phyloP scores from a whole-genome alignment of 805 yeast species.

The Saccharomyces mikatae region DNA sequence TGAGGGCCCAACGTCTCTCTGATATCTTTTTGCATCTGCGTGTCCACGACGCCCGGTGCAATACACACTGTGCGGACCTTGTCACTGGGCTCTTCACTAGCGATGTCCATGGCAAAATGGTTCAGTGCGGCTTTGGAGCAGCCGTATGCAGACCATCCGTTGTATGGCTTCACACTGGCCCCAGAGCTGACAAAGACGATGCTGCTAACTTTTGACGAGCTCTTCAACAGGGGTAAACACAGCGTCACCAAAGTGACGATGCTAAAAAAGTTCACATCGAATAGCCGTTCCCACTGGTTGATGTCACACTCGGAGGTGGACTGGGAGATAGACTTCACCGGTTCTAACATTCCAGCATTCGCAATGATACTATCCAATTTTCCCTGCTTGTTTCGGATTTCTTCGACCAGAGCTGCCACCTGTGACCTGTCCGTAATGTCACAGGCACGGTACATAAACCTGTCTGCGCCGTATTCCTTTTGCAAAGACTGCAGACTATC shows the following conservation, averaged over 20 bases:
- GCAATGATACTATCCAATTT: conserved; percentile 54
- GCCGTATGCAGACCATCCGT: conserved; percentile 80
- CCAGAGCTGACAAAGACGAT: conserved; percentile 77
- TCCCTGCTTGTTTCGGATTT: conserved; percentile 31
- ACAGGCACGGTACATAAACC: conserved; percentile 45
- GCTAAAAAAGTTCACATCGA: conserved; percentile 67
- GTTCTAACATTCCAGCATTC: conserved; percentile 75
- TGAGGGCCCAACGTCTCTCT: conserved; percentile 46
- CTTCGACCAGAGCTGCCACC: not conserved
- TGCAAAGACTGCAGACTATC: conserved; percentile 37
- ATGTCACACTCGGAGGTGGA: conserved; percentile 25
- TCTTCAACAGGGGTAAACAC: conserved; percentile 47
- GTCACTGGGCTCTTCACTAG: conserved; percentile 50
- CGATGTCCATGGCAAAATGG: conserved; percentile 53
- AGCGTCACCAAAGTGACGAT: conserved; percentile 46
- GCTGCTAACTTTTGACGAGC: conserved; percentile 39
- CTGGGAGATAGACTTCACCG: conserved; percentile 44
- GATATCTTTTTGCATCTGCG: conserved; percentile 71
- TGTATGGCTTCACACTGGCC: conserved; percentile 45
- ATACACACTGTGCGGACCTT: conserved; percentile 44
- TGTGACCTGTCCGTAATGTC: conserved; percentile 41
- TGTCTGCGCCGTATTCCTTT: conserved; percentile 36
- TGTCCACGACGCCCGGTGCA: conserved; percentile 89
- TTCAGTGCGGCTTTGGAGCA: conserved; percentile 81
- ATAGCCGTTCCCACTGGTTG: conserved; percentile 49